A percentile compares a stretch with the other conserved stretches of the same genome.
These are phyloP conservation scores for Sarcomyxa edulis DNA, from an alignment of 768 basidiomycete species.

Conservation along the genomic window DNA sequence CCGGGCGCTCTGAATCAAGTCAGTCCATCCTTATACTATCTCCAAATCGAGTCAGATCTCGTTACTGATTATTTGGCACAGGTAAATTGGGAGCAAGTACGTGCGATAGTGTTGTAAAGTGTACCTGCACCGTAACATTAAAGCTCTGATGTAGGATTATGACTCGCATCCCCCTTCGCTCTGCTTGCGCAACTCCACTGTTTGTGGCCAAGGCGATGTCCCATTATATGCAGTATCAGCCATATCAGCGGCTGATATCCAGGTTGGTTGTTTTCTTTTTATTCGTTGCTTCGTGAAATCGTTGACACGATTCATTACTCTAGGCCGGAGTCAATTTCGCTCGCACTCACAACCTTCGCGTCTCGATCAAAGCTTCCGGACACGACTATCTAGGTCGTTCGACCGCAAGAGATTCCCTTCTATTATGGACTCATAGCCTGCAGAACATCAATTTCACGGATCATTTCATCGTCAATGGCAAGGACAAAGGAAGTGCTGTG, in stretches of 20 bases:
- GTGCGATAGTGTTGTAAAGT: too few relatives aligned
- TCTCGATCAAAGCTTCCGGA: slow-evolving; percentile 25
- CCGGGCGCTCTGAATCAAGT: too few relatives aligned
- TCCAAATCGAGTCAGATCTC: too few relatives aligned
- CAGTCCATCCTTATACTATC: too few relatives aligned
- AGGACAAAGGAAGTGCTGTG: slow-evolving; percentile 18
- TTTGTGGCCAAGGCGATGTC: slow-evolving; percentile 26
- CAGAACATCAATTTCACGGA: slow-evolving; percentile 18
- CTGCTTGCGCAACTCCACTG: slow-evolving; percentile 15
- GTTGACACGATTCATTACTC: too few relatives aligned
- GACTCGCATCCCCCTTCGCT: too few relatives aligned
- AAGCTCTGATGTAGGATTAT: too few relatives aligned
- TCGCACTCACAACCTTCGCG: slow-evolving; percentile 19
- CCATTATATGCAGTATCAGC: slow-evolving; percentile 24
- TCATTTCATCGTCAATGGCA: slow-evolving; percentile 8
- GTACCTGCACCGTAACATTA: too few relatives aligned
- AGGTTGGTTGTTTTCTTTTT: slow-evolving; percentile 12
- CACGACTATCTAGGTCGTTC: slow-evolving; percentile 32
- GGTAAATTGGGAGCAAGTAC: too few relatives aligned
- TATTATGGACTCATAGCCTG: slow-evolving; percentile 24
- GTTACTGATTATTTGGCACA: too few relatives aligned
- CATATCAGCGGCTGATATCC: slow-evolving; percentile 22
- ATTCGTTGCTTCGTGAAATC: background rate
- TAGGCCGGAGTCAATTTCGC: slow-evolving; percentile 26
- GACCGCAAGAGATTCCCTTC: slow-evolving; percentile 23